These are phyloP conservation scores for Quercus ilex DNA, from an alignment of 306 rosid species.

Conservation along the genomic window DNA sequence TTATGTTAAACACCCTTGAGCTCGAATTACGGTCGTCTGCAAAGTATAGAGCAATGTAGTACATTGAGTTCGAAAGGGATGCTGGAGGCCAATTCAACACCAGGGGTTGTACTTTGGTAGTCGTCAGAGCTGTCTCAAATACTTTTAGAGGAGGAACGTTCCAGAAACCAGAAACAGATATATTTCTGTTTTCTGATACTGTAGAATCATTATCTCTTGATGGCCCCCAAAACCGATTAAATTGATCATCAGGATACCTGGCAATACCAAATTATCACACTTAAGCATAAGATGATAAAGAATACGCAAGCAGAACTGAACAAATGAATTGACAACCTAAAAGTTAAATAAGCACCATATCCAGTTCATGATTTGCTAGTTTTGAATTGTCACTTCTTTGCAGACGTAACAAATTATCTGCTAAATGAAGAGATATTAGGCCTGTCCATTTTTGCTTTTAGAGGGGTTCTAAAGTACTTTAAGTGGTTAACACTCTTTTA, in stretches of 20 bases:
- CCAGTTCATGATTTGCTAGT: not conserved
- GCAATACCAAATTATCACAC: not conserved
- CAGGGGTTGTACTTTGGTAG: slow-evolving; percentile 35
- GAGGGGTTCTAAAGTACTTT: no score
- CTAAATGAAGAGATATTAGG: no score
- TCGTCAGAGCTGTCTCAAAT: slow-evolving; percentile 55
- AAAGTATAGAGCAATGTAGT: slow-evolving; percentile 80
- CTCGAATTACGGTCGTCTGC: slow-evolving; percentile 40
- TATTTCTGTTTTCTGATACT: slow-evolving; percentile 37
- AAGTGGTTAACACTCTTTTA: no score
- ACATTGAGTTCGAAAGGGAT: slow-evolving; percentile 46
- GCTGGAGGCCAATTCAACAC: slow-evolving; percentile 68
- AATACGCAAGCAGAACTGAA: not conserved
- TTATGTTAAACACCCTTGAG: slow-evolving; percentile 53
- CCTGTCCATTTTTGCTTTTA: no score
- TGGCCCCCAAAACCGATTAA: slow-evolving; percentile 76
- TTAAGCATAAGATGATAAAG: not conserved
- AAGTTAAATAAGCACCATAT: not conserved
- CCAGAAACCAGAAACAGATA: slow-evolving; percentile 80
- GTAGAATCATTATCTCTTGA: slow-evolving; percentile 32
- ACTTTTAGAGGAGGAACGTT: slow-evolving; percentile 70
- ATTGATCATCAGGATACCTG: slow-evolving; percentile 87
- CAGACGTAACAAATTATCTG: no score
- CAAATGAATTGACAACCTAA: not conserved
- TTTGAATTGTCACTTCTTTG: not conserved